Evolutionary conservation across 352 stramenopile genomes (phyloP).

Genomic region (Phytopythium sindhum): DNA sequence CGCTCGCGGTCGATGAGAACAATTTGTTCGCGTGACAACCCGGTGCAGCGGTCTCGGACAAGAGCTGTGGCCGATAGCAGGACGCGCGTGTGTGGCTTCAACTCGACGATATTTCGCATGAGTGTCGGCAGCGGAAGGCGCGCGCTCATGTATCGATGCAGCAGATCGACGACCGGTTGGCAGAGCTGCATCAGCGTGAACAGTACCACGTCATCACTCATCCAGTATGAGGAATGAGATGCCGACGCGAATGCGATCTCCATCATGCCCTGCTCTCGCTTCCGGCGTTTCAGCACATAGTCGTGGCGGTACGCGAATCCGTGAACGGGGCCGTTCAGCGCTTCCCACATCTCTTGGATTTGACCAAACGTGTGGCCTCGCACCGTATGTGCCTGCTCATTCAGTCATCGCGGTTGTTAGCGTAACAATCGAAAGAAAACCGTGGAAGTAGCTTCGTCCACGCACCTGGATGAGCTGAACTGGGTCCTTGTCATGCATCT

Average conservation of each 20-base stretch:
- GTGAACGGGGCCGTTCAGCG: constrained; percentile 62
- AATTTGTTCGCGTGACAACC: constrained; percentile 69
- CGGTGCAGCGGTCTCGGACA: constrained; percentile 74
- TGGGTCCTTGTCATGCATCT: constrained; percentile 85
- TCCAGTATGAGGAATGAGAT: constrained; percentile 89
- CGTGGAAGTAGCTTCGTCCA: neutral
- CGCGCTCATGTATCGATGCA: constrained; percentile 81
- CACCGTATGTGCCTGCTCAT: constrained; percentile 51
- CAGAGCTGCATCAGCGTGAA: constrained; percentile 85
- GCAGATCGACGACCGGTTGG: constrained; percentile 74
- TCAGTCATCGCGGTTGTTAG: neutral
- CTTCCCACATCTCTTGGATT: constrained; percentile 74
- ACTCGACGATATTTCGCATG: constrained; percentile 74
- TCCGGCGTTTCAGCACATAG: constrained; percentile 72
- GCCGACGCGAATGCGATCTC: constrained; percentile 78
- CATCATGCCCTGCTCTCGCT: constrained; percentile 83
- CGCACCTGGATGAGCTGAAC: constrained; percentile 75
- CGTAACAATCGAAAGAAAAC: neutral
- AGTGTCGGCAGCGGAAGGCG: constrained; percentile 65
- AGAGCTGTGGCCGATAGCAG: constrained; percentile 66
- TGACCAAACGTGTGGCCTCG: constrained; percentile 65
- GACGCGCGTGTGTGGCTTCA: constrained; percentile 70
- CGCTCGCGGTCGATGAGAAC: constrained; percentile 72
- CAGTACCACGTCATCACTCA: constrained; percentile 84
- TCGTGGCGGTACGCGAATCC: constrained; percentile 79